Evolutionary conservation across 139 green algal species (phyloP).

Genomic region (Zygnema circumcarinatum): DNA sequence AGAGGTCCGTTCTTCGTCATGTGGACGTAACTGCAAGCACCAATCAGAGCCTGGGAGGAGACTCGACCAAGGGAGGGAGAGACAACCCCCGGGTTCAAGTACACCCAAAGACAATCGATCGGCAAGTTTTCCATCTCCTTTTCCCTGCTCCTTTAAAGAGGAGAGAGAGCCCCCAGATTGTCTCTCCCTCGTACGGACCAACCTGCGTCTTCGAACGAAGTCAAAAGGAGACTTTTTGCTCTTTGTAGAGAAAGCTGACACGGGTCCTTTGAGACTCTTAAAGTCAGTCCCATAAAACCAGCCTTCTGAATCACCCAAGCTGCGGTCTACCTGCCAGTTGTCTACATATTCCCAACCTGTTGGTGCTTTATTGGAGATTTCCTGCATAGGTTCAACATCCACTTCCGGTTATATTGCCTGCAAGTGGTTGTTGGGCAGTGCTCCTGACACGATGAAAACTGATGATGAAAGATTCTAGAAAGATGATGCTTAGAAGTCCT

Average conservation of each 20-base stretch:
- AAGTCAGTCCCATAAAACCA: conserved; percentile 74
- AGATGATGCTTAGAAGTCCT: no score
- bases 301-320: conserved; percentile 69
- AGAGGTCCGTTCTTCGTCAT: neutral
- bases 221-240: conserved; percentile 57
- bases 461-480: no score
- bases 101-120: conserved; percentile 25
- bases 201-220: conserved; percentile 68
- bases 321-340: conserved; percentile 72
- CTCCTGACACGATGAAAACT: no score
- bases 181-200: conserved; percentile 5
- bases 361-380: neutral
- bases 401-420: no score
- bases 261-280: neutral
- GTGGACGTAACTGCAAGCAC: conserved; percentile 48
- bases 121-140: neutral
- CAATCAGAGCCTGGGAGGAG: conserved; percentile 42
- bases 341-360: conserved; percentile 79
- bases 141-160: neutral
- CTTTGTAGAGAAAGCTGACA: neutral
- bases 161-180: neutral
- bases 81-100: neutral
- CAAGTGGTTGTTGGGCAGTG: no score
- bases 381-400: conserved; percentile 1
- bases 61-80: conserved; percentile 44